Evolutionary conservation across 1,139 yeast species (phyloP).

Genomic region (Taphrina flavorubra): DNA sequence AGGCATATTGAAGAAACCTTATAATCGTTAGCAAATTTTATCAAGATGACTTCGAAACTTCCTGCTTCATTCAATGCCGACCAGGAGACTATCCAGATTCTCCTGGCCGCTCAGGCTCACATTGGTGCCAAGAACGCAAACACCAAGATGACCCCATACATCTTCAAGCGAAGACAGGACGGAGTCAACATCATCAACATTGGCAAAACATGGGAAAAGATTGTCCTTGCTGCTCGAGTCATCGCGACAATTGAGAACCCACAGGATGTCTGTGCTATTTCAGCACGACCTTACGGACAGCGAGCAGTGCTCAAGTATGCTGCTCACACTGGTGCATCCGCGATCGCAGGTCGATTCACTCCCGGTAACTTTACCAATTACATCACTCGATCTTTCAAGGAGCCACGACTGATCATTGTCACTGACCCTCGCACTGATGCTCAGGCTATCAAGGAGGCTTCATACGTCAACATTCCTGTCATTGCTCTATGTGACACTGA

Average conservation of each 20-base stretch:
- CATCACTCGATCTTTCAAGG: conserved; percentile 99
- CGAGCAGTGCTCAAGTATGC: conserved; percentile 99
- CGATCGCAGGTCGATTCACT: conserved; percentile 99
- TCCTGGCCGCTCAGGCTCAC: conserved; percentile 99
- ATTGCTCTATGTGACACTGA: conserved; percentile 98
- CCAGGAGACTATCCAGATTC: conserved; percentile 69
- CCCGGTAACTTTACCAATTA: conserved; percentile 99
- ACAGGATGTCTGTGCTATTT: conserved; percentile 97
- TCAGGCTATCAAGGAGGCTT: conserved; percentile 99
- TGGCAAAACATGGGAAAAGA: conserved; percentile 95
- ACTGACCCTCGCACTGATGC: conserved; percentile 99
- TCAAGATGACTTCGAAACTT: conserved; percentile 29
- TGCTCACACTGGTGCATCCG: conserved; percentile 99
- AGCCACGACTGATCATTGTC: conserved; percentile 98
- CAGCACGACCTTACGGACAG: conserved; percentile 99
- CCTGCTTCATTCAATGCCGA: conserved; percentile 39
- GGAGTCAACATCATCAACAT: conserved; percentile 99
- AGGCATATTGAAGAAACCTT: neutral
- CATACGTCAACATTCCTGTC: conserved; percentile 99
- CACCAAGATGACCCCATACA: conserved; percentile 99
- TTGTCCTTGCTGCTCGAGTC: conserved; percentile 99
- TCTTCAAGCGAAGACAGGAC: conserved; percentile 99
- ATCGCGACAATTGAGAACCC: conserved; percentile 99
- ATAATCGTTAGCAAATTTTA: neutral
- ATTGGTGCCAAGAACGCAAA: conserved; percentile 99